Conservation (phyloP, 2,329 filamentous ascomycete genomes). For the Fusarium tjaetaba region DNA sequence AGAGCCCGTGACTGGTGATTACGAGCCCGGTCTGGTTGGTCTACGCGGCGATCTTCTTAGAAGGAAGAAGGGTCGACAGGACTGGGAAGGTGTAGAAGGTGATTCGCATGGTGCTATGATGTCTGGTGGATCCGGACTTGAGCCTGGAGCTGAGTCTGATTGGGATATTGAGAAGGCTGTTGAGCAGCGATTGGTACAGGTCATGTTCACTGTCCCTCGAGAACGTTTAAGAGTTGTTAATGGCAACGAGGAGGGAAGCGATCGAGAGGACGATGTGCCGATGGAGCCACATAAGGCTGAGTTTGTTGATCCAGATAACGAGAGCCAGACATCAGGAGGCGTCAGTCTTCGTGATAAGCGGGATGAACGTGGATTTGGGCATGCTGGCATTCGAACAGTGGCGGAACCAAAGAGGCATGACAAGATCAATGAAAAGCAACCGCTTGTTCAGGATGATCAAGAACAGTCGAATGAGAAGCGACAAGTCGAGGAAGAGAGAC, state of each 20-base stretch:
- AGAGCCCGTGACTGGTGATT: constrained; percentile 52
- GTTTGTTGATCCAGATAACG: constrained; percentile 53
- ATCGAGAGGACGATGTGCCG: constrained; percentile 43
- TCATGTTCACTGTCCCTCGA: constrained; percentile 94
- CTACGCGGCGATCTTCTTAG: constrained; percentile 61
- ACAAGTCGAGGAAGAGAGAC: not conserved
- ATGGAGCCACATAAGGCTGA: constrained; percentile 50
- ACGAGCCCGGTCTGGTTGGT: constrained; percentile 56
- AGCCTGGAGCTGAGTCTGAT: constrained; percentile 65
- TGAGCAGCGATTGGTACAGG: constrained; percentile 76
- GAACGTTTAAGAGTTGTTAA: constrained; percentile 92
- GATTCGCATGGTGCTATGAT: constrained; percentile 30
- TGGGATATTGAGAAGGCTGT: constrained; percentile 82
- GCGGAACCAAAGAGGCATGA: constrained; percentile 2
- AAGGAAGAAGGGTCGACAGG: constrained; percentile 64
- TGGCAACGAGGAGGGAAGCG: constrained; percentile 61
- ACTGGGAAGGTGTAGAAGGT: constrained; percentile 57
- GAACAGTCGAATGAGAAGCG: not conserved
- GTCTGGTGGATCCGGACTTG: constrained; percentile 45
- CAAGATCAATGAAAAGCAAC: constrained; percentile 24
- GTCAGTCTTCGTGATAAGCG: constrained; percentile 24
- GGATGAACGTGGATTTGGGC: not conserved
- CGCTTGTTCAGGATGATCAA: constrained; percentile 7
- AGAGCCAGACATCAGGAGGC: constrained; percentile 30
- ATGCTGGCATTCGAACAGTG: not conserved